phyloP scores from a whole-genome alignment of 2,329 filamentous ascomycete species.

The Penicillium frequentans region DNA sequence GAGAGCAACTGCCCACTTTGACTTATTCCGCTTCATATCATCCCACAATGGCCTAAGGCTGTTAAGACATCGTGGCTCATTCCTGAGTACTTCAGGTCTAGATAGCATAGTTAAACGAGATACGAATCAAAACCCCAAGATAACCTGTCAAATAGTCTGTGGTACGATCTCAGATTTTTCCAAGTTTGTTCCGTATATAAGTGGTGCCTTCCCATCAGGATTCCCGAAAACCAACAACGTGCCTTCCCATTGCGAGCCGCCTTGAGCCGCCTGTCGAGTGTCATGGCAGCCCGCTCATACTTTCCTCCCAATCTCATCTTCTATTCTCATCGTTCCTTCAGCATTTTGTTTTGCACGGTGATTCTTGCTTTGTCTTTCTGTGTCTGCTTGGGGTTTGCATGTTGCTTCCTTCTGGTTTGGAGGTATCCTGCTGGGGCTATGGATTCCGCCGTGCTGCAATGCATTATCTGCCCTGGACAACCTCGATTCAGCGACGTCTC shows the following conservation, averaged over 20 bases:
- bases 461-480: conserved; percentile 77
- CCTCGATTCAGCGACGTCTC: conserved; percentile 87
- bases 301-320: not conserved
- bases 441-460: conserved; percentile 66
- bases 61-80: conserved; percentile 44
- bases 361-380: conserved; percentile 7
- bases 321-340: conserved; percentile 22
- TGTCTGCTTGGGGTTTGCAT: conserved; percentile 21
- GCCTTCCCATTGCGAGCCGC: not conserved
- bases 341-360: conserved; percentile 7
- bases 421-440: conserved; percentile 26
- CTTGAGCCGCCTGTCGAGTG: not conserved
- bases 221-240: not conserved
- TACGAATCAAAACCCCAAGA: not conserved
- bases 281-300: not conserved
- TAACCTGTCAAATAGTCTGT: not conserved
- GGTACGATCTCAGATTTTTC: not conserved
- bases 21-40: conserved; percentile 44
- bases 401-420: conserved; percentile 24
- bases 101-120: conserved; percentile 2
- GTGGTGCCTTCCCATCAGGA: not conserved
- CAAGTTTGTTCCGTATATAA: not conserved
- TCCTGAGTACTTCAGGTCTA: conserved; percentile 3
- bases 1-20: conserved; percentile 49
- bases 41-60: conserved; percentile 37